Base-by-base conservation (phyloP, 371 early-diverging fungal species). In the Syncephalastrum sp. region DNA sequence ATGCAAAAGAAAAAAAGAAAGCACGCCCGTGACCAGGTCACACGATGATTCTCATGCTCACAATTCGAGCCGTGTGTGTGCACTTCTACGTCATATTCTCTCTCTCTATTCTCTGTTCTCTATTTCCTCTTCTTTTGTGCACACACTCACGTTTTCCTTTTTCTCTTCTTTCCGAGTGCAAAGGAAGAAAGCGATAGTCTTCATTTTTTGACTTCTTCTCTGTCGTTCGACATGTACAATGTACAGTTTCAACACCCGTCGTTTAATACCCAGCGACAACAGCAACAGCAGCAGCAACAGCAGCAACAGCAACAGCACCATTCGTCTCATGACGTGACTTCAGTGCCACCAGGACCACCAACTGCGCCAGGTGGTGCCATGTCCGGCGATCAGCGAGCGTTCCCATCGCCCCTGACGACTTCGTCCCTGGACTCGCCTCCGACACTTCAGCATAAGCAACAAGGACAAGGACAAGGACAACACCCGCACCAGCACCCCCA, bases 361-460 rank as follows among this genome's bases (percentile, higher is more conserved):
- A 42, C 61, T 15, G 62, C 48, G 51, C 53, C 51, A 10, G 57
- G 43, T 7, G 62, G 47, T 21, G 53, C 41, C 19, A 53, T 60
- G 47, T 53, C 53, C 8, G 54, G 47, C 47, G 64, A 63, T 42
- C 64, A 67, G 46, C 56, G 60, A 16, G 59, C 64, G 4, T 65
- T 73, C 54, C 70, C 70, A 42, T 73, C 74, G 8, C 75, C 75
- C 5, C 55, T 74, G 27, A 70, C 75, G 24, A 61, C 63, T 4
- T 64, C 75, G 8, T 69, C 69, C 15, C 47, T 69, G 29, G 75
- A 74, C 57, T 74, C 75, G 15, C 71, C 75, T 17, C 71, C 75
- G 23, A 58, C 52, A 16, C 53, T 33, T 48, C 60, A 50, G 51
- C 60, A 54, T 14, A 53, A 55, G n/a, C 53, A 55, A 41, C 54